Base-by-base conservation (phyloP, 305 asterid genomes). In the Rubia occidens region DNA sequence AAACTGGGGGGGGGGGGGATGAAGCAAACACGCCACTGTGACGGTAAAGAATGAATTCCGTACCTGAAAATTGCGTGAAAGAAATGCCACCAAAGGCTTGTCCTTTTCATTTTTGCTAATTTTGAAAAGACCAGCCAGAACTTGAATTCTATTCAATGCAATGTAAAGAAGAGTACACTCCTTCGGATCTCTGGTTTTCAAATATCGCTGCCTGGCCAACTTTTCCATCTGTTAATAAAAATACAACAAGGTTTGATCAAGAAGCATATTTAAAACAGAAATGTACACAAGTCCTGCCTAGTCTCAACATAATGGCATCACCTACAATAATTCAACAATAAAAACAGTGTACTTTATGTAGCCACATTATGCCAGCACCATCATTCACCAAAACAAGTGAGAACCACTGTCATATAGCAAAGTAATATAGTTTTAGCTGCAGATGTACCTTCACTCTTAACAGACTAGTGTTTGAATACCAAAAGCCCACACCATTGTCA, bases 41-140 rank as follows among this genome's bases (percentile, higher is more conserved):
- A 45, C 40, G 37, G 54, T 11, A 37, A 29, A 51, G 17, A 20
- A 72, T 26, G 40, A 47, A 60, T 49, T 10, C 64, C 69, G 49
- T 85, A 95, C 99, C 99, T 95, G 91, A 80, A 95, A 95, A 85
- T 95, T 88, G 77, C 99, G 91, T 47, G 85, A 81, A 39, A 95
- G 85, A 80, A 91, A 95, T 72, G 81, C 96, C 32, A 88, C 96
- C 84, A 91, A 79, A 70, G 91, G 96, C 80, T 86, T 91, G 82
- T 95, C 98, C 82, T 87, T 95, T 17, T 91, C 98, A 55, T 95
- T 95, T 87, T 85, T 95, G 88, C 98, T 95, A 71, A 95, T 85
- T 84, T 88, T 95, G 78, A 91, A 95, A 81, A 95, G 95, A 75
- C 98, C 98, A 74, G 89, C 87, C 86, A 91, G 82, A 81, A 95